These are phyloP conservation scores for Aspergillus spinulosporus DNA, from an alignment of 2,329 filamentous ascomycete genomes.

Conservation along the genomic window DNA sequence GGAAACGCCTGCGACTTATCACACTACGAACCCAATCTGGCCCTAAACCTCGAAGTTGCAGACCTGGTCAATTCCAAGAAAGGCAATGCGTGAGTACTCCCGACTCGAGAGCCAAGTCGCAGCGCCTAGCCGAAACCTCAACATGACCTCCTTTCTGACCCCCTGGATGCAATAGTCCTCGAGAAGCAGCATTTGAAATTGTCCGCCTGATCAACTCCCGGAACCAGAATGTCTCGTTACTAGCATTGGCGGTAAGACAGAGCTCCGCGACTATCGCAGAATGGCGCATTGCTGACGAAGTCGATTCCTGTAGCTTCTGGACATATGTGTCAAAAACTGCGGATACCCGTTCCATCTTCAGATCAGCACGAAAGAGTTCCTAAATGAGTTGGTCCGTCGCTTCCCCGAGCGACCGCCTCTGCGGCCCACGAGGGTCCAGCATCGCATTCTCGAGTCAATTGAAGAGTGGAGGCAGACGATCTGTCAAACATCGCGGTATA, in stretches of 20 bases:
- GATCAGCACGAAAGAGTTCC: conserved; percentile 97
- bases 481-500: conserved; percentile 96
- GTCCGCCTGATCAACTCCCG: conserved; percentile 95
- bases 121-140: background rate
- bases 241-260: conserved; percentile 70
- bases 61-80: conserved; percentile 98
- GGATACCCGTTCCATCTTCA: conserved; percentile 98
- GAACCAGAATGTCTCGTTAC: conserved; percentile 89
- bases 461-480: conserved; percentile 99
- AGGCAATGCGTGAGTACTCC: conserved; percentile 67
- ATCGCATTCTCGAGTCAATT: conserved; percentile 90
- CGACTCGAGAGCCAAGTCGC: background rate
- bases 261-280: conserved; percentile 10
- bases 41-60: conserved; percentile 91
- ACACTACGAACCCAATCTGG: conserved; percentile 97
- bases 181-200: conserved; percentile 90
- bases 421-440: conserved; percentile 81
- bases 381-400: conserved; percentile 94
- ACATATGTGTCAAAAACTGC: conserved; percentile 99
- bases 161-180: conserved; percentile 58
- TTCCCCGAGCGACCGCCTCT: conserved; percentile 93
- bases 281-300: conserved; percentile 17
- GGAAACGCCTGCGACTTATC: conserved; percentile 93
- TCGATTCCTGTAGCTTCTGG: conserved; percentile 64
- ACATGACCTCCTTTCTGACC: conserved; percentile 26